phyloP scores from a whole-genome alignment of 495 filamentous ascomycete species.

The Podospora australis region DNA sequence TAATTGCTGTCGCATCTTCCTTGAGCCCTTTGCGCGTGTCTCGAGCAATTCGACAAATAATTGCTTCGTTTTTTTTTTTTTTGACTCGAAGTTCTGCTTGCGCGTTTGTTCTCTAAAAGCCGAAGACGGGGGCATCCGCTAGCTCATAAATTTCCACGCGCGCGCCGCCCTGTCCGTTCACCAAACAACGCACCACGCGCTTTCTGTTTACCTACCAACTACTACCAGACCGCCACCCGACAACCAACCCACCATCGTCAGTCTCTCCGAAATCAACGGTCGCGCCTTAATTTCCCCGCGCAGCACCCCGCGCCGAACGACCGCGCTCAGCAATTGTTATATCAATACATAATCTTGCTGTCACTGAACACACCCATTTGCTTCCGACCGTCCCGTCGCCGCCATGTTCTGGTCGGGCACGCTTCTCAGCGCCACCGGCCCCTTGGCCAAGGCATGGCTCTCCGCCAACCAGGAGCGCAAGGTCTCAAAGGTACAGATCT shows the following conservation, averaged over 20 bases:
- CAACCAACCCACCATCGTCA: constrained; percentile 8
- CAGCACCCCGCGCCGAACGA: constrained; percentile 6
- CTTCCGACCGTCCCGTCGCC: constrained; percentile 35
- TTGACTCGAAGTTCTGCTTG: constrained; percentile 9
- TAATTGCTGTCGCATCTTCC: too few species aligned
- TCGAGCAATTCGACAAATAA: constrained; percentile 1
- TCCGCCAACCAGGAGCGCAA: constrained; percentile 97
- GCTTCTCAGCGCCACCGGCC: constrained; percentile 91
- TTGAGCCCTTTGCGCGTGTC: too few species aligned
- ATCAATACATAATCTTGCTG: constrained; percentile 13
- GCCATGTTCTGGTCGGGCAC: constrained; percentile 98
- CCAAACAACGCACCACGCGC: constrained; percentile 36
- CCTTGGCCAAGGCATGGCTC: constrained; percentile 94
- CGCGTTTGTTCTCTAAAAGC: constrained; percentile 6
- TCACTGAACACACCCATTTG: constrained; percentile 21
- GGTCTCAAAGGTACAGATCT: constrained; percentile 86
- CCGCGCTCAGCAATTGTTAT: constrained; percentile 14
- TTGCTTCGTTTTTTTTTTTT: constrained; percentile 7
- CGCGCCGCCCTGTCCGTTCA: too few species aligned
- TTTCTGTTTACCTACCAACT: constrained; percentile 34
- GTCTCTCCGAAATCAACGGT: constrained; percentile 1
- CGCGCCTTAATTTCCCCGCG: constrained; percentile 7
- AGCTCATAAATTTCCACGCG: not conserved
- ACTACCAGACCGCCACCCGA: constrained; percentile 14
- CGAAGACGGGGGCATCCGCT: constrained; percentile 14